Conservation (phyloP, 805 yeast genomes). For the Candida takata region DNA sequence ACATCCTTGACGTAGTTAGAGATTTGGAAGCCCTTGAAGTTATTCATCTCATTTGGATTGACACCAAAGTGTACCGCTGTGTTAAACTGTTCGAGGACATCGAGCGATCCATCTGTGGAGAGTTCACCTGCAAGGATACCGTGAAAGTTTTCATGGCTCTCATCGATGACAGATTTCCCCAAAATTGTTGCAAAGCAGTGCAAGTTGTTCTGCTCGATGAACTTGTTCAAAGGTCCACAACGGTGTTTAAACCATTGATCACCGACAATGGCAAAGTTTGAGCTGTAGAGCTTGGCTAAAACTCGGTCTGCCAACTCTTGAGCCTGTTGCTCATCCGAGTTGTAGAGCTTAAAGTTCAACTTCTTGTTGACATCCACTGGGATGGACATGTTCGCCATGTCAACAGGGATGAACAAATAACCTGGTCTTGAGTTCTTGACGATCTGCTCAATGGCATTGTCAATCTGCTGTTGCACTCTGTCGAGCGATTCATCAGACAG, state of each 20-base stretch:
- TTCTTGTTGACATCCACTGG: conserved; percentile 25
- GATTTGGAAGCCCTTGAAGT: conserved; percentile 7
- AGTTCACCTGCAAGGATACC: conserved; percentile 65
- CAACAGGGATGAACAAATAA: conserved; percentile 60
- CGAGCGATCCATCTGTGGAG: conserved; percentile 38
- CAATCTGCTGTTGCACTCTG: conserved; percentile 50
- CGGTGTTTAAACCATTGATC: conserved; percentile 65
- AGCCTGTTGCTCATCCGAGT: conserved; percentile 20
- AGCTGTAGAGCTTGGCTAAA: conserved; percentile 38
- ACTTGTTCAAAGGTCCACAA: conserved; percentile 34
- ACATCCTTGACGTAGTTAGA: conserved; percentile 13
- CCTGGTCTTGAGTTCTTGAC: conserved; percentile 58
- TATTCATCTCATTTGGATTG: conserved; percentile 52
- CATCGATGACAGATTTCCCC: conserved; percentile 25
- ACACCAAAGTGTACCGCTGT: conserved; percentile 65
- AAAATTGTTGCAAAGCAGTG: conserved; percentile 11
- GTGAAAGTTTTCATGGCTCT: conserved; percentile 44
- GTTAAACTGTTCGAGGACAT: conserved; percentile 49
- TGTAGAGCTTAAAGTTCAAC: conserved; percentile 22
- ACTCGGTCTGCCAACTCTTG: conserved; percentile 36
- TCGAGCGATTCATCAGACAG: conserved; percentile 39
- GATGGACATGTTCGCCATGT: conserved; percentile 37
- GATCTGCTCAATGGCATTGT: conserved; percentile 45
- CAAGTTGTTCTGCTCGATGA: conserved; percentile 32
- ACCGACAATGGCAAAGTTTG: conserved; percentile 60